These are phyloP conservation scores for Piloderma croceum DNA, from an alignment of 768 basidiomycete species.

Conservation along the genomic window DNA sequence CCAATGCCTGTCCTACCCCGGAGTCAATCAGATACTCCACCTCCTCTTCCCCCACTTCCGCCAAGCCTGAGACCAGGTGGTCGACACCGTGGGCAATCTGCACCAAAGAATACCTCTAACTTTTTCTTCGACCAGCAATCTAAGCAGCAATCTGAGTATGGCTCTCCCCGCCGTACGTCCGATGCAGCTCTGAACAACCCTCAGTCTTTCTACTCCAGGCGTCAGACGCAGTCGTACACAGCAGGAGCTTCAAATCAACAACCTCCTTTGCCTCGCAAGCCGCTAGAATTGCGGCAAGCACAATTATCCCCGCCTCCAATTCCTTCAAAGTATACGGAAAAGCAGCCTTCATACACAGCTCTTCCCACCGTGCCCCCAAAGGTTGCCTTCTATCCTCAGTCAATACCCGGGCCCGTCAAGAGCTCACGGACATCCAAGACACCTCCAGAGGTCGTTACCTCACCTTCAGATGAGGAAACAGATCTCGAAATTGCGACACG, in stretches of 20 bases:
- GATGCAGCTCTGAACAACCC: slow-evolving; percentile 13
- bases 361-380: slow-evolving; percentile 13
- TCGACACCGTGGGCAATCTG: too few species aligned
- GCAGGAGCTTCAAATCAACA: too few species aligned
- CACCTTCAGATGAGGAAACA: slow-evolving; percentile 36
- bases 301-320: slow-evolving; percentile 29
- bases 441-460: slow-evolving; percentile 16
- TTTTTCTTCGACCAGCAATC: too few species aligned
- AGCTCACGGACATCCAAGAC: slow-evolving; percentile 11
- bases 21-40: neutral
- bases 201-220: slow-evolving; percentile 2
- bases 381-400: slow-evolving; percentile 29
- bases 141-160: too few species aligned
- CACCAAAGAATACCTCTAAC: too few species aligned
- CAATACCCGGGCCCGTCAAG: slow-evolving; percentile 20
- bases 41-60: slow-evolving; percentile 14
- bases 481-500: slow-evolving; percentile 44
- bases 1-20: neutral
- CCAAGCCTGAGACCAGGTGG: too few species aligned
- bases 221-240: too few species aligned
- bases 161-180: slow-evolving; percentile 16
- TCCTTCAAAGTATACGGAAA: too few species aligned
- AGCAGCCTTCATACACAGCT: slow-evolving; percentile 21
- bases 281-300: slow-evolving; percentile 13
- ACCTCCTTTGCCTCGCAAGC: too few species aligned